Percentiles rank a stretch among this genome's conserved stretches.
Evolutionary conservation across 305 asterid species (phyloP).

Genomic region (Vinca major): DNA sequence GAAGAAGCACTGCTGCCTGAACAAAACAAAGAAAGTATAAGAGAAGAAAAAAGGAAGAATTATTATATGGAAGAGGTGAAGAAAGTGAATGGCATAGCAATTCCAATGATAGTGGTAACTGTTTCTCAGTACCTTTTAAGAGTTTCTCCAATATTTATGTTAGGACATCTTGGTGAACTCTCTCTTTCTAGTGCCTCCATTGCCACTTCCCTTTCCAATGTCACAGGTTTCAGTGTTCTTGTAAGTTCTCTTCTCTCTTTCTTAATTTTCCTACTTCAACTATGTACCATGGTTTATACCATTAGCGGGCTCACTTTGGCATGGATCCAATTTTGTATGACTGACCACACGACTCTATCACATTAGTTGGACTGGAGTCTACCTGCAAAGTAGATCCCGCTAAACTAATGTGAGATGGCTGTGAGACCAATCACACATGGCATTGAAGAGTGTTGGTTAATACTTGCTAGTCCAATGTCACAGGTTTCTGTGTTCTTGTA

Average conservation of each 20-base stretch:
- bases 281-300: too few species aligned
- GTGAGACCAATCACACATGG: too few species aligned
- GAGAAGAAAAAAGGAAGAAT: background rate
- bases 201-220: slow-evolving; percentile 20
- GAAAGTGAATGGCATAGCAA: slow-evolving; percentile 18
- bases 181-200: slow-evolving; percentile 21
- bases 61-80: slow-evolving; percentile 12
- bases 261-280: background rate
- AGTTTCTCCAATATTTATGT: slow-evolving; percentile 17
- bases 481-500: slow-evolving; percentile 25
- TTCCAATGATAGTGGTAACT: slow-evolving; percentile 20
- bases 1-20: slow-evolving; percentile 12
- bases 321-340: too few species aligned
- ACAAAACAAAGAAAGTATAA: slow-evolving; percentile 5
- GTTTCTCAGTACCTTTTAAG: slow-evolving; percentile 18
- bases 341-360: too few species aligned
- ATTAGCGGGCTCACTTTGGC: too few species aligned
- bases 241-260: slow-evolving; percentile 5
- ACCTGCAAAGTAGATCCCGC: too few species aligned
- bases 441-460: too few species aligned
- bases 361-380: too few species aligned
- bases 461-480: slow-evolving; percentile 19
- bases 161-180: slow-evolving; percentile 21
- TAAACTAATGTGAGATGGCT: too few species aligned
- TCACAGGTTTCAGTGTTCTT: slow-evolving; percentile 24